Base-by-base conservation (phyloP, 2,329 filamentous ascomycete species). In the Pseudocercospora vitis region DNA sequence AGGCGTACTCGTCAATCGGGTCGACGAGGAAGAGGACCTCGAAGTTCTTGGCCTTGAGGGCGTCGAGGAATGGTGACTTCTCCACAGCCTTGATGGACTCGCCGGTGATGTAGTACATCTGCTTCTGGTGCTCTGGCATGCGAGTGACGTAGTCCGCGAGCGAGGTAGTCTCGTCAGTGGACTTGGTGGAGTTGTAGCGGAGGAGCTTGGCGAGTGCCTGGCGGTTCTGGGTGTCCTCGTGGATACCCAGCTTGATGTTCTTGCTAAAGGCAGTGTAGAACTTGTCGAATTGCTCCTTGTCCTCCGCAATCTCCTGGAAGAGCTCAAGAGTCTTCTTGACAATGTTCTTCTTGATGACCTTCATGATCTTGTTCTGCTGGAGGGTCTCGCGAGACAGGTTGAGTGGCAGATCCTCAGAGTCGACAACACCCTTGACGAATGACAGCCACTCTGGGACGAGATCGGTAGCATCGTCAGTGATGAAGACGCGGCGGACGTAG, bases 331-430 rank as follows among this genome's bases (percentile, higher is more conserved):
- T 89, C 89, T 99, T 99, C 91, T 97, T 99, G 84, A 99, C 91
- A 65, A 99, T 96, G 87, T 99, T 99, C 91, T 99, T 99, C 87
- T 95, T 95, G 85, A 97, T 97, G 77, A 97, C 94, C 88, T 97
- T 97, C 94, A 97, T 97, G 84, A 99, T 99, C 91, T 97, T 97
- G 89, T 97, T 99, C 84, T 97, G 94, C 81, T 99, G 94, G 47
- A 99, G 90, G 55, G 92, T 97, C 87, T 99, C 94, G 88, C 94
- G 94, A 72, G 94, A 97, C 81, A 99, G 79, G 86, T 99, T 99
- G 77, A 99, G 88, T 68, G 94, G 94, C 61, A 99, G 88, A 76
- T 99, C 94, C 85, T 99, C 94, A 71, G 94, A 99, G 81, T 99
- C 94, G 76, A 99, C 94, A 69, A 99, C 94, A 87, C 94, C 94